phyloP scores from a whole-genome alignment of 345 rosid genomes.

The Rhizophora mangle region DNA sequence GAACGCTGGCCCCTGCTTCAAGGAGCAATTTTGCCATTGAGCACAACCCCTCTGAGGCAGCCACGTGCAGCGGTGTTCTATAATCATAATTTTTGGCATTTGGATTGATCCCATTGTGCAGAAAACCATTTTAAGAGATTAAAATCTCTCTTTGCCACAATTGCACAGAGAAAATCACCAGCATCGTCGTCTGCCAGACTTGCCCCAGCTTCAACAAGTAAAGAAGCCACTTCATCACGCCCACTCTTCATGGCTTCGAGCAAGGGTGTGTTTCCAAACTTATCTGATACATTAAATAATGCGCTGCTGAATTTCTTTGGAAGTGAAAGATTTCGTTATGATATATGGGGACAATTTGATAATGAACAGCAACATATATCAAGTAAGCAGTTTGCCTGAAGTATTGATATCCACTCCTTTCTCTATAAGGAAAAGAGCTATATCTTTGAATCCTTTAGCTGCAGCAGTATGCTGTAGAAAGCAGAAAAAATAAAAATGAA shows the following conservation, averaged over 20 bases:
- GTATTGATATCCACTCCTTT: conserved; percentile 47
- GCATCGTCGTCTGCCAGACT: conserved; percentile 49
- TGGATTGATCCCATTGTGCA: conserved; percentile 60
- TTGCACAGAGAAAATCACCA: conserved; percentile 61
- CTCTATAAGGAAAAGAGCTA: conserved; percentile 57
- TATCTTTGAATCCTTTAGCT: conserved; percentile 64
- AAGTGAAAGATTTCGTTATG: background rate
- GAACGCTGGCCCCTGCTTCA: conserved; percentile 66
- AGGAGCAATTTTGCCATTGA: conserved; percentile 47
- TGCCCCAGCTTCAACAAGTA: conserved; percentile 64
- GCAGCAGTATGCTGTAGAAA: conserved; percentile 73
- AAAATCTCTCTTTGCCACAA: conserved; percentile 52
- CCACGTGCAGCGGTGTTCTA: conserved; percentile 76
- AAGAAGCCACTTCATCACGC: conserved; percentile 53
- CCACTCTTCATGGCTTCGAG: conserved; percentile 77
- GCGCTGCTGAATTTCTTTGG: background rate
- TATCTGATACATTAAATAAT: conserved; percentile 38
- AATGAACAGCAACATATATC: background rate
- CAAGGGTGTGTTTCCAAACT: conserved; percentile 66
- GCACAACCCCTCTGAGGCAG: conserved; percentile 67
- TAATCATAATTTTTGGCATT: conserved; percentile 66
- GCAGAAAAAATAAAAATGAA: background rate
- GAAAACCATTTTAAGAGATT: conserved; percentile 53
- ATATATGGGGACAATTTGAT: background rate
- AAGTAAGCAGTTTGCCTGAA: conserved; percentile 31